Conservation (phyloP, 2,329 filamentous ascomycete genomes). For the Pseudohalonectria lignicola region DNA sequence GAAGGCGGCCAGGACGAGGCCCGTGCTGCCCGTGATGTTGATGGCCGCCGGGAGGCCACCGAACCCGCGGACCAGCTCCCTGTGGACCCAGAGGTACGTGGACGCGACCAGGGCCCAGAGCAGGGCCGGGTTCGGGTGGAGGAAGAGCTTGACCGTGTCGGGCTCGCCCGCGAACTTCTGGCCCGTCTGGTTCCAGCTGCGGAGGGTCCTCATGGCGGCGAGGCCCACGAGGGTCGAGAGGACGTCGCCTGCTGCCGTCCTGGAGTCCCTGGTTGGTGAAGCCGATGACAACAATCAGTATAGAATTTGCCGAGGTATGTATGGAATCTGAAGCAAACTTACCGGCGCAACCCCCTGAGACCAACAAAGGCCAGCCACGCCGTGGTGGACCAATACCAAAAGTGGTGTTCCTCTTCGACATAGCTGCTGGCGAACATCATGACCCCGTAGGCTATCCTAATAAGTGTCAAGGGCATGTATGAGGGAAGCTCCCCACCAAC, state of each 20-base stretch:
- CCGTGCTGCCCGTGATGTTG: slow-evolving; percentile 26
- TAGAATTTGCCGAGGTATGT: not conserved
- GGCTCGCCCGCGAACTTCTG: slow-evolving; percentile 90
- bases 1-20: slow-evolving; percentile 45
- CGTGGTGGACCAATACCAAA: slow-evolving; percentile 87
- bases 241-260: not conserved
- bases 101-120: slow-evolving; percentile 66
- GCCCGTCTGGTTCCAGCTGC: slow-evolving; percentile 93
- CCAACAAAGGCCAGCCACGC: slow-evolving; percentile 53
- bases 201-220: slow-evolving; percentile 50
- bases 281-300: not conserved
- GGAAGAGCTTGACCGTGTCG: slow-evolving; percentile 68
- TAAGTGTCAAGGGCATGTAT: slow-evolving; percentile 32
- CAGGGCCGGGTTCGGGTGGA: slow-evolving; percentile 49
- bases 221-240: slow-evolving; percentile 35
- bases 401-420: slow-evolving; percentile 96
- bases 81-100: slow-evolving; percentile 53
- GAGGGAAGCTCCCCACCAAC: slow-evolving; percentile 8
- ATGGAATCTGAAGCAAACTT: slow-evolving; percentile 2
- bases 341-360: slow-evolving; percentile 33
- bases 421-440: slow-evolving; percentile 99
- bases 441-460: slow-evolving; percentile 54
- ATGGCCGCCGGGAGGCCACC: slow-evolving; percentile 28
- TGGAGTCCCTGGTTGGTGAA: not conserved
- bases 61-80: slow-evolving; percentile 30